phyloP scores from a whole-genome alignment of 2,329 filamentous ascomycete species.

The Botryotinia globosa region DNA sequence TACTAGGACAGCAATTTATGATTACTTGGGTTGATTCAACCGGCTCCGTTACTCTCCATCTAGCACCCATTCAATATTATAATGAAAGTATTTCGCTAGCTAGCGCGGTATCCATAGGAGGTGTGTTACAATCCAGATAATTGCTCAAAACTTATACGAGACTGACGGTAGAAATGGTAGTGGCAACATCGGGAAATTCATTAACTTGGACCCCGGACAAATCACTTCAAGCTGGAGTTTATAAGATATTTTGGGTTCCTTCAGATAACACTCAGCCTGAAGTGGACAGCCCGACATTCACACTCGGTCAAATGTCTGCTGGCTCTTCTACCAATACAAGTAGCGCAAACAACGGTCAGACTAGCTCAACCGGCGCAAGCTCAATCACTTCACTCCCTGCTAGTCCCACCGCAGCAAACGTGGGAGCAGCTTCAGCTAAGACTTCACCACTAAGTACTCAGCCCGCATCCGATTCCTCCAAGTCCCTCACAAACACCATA shows the following conservation, averaged over 20 bases:
- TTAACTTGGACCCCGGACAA: background rate
- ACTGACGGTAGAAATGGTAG: background rate
- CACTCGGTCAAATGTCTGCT: background rate
- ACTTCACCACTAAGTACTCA: background rate
- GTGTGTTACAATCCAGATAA: background rate
- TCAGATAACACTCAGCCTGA: background rate
- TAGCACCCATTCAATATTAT: background rate
- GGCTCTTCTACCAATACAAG: background rate
- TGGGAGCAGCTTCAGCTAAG: background rate
- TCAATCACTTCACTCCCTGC: background rate
- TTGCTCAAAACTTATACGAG: background rate
- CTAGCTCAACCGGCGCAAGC: background rate
- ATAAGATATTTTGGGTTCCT: constrained; percentile 1
- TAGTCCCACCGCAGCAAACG: too few relatives aligned
- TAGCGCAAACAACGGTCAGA: background rate
- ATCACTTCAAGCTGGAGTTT: background rate
- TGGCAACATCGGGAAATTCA: background rate
- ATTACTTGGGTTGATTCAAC: background rate
- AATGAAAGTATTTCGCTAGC: background rate
- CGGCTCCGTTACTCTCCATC: background rate
- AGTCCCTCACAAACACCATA: background rate
- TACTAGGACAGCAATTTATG: background rate
- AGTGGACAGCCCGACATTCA: background rate
- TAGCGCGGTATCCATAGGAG: background rate
- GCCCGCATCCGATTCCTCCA: background rate